These are phyloP conservation scores for Vitis labrusca DNA, from an alignment of 164 flowering plant species.

Conservation along the genomic window DNA sequence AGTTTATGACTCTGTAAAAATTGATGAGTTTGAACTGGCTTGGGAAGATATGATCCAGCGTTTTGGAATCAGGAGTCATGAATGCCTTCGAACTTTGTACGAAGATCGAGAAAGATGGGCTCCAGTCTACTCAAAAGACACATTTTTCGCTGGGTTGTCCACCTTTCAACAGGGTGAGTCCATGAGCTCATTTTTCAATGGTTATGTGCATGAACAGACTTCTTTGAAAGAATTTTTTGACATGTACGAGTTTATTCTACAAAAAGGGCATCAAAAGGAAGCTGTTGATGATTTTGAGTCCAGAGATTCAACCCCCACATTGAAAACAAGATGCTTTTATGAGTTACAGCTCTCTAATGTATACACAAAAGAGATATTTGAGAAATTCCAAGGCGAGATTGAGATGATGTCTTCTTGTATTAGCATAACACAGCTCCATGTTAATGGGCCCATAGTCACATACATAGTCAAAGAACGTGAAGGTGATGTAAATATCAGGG, in stretches of 20 bases:
- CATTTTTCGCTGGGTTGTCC: constrained; percentile 42
- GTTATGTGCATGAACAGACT: constrained; percentile 32
- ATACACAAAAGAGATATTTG: constrained; percentile 54
- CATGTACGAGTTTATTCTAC: constrained; percentile 27
- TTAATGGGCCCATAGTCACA: constrained; percentile 34
- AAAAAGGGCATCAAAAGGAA: constrained; percentile 40
- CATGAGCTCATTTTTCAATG: constrained; percentile 27
- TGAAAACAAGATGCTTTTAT: constrained; percentile 43
- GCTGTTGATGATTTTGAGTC: constrained; percentile 50
- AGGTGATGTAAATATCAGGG: constrained; percentile 23
- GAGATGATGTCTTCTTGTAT: constrained; percentile 49
- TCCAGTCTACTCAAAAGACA: constrained; percentile 41
- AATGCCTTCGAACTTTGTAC: constrained; percentile 27
- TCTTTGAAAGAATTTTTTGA: constrained; percentile 43
- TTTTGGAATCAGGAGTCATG: constrained; percentile 29
- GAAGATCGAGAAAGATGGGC: constrained; percentile 52
- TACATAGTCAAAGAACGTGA: constrained; percentile 49
- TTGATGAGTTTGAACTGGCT: constrained; percentile 47
- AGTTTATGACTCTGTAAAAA: constrained; percentile 30
- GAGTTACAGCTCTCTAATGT: constrained; percentile 54
- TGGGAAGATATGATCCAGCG: constrained; percentile 41
- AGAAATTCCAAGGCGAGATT: constrained; percentile 54
- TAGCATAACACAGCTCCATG: constrained; percentile 38
- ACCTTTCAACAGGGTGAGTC: constrained; percentile 23
- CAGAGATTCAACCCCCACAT: constrained; percentile 25